Base-by-base conservation (phyloP, 768 basidiomycete species). In the Agaricus bisporus region DNA sequence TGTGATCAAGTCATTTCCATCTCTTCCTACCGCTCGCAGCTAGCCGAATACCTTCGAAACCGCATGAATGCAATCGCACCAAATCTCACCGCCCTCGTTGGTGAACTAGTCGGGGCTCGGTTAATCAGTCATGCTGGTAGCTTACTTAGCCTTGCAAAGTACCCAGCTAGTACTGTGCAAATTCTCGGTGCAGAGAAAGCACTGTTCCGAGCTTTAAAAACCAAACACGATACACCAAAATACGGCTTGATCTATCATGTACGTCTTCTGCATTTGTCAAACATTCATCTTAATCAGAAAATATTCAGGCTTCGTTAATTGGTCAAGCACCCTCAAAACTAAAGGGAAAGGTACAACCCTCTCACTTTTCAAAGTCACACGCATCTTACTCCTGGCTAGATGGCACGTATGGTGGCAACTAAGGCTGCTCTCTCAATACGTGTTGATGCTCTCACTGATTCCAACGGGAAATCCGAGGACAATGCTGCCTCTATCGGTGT, bases 371-470 rank as follows among this genome's bases (percentile, higher is more conserved):
- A 28, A 12, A 12, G 15, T 46, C 12, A 17, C 22, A 10, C 35
- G 38, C 28, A 17, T 55, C 28, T 35, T 35, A n/a, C 20, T 14
- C 2, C 42, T 28, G 32, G 42, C 5, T 61, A 90, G 86, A 98
- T 98, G 97, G 97, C 97, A 18, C 91, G 97, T 64, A 99, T 99
- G 97, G 93, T 98, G 28, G 95, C 97, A 46, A 98, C 97, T 45
- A 99, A 99, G 76, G 86, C 95, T 3, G 91, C 97, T 1, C 83
- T 99, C 12, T 95, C 95, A 4, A 92, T 97, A 63, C 95, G 97
- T 69, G 92, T 98, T 36, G 97, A 99, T 60, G 97, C 97, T 6
- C 85, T 99, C 43, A 88, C 95, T 39, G 93, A 97, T 57, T 77
- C 85, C 8, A 91, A 98, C 56, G 88, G 85, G 61, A 97, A 98